These are phyloP conservation scores for Mrakiaceae sp. DNA, from an alignment of 1,284 basidiomycete genomes.

Conservation along the genomic window DNA sequence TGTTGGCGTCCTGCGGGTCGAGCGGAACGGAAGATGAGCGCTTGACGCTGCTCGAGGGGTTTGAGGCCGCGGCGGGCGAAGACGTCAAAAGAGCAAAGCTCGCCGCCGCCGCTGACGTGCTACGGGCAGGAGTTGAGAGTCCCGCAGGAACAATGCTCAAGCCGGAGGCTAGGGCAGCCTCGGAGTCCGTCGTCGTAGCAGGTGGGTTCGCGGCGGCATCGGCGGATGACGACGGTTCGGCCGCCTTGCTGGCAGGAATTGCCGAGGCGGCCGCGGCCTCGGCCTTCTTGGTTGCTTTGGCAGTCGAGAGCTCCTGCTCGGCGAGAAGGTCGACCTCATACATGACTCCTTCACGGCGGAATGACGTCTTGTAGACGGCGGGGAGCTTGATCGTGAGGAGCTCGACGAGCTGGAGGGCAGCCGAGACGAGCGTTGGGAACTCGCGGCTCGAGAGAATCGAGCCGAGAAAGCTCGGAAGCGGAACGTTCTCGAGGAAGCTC, in stretches of 20 bases:
- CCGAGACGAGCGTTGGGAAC: conserved; percentile 69
- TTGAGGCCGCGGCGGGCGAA: conserved; percentile 30
- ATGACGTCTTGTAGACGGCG: conserved; percentile 67
- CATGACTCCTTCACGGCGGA: conserved; percentile 85
- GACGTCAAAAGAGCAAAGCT: conserved; percentile 17
- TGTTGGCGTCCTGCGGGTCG: conserved; percentile 79
- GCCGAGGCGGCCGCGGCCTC: conserved; percentile 13
- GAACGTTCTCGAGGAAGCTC: conserved; percentile 65
- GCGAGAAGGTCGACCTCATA: conserved; percentile 75
- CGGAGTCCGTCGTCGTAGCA: not conserved
- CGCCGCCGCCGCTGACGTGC: not conserved
- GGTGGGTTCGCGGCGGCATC: not conserved
- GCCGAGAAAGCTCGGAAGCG: conserved; percentile 82
- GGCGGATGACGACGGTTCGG: no score
- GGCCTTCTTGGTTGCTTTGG: conserved; percentile 37
- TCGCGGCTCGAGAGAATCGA: conserved; percentile 84
- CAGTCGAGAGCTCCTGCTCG: conserved; percentile 46
- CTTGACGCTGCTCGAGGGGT: conserved; percentile 36
- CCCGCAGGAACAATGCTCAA: no score
- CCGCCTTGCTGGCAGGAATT: no score
- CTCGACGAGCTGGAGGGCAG: conserved; percentile 82
- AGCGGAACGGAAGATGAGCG: conserved; percentile 36
- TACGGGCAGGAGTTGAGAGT: not conserved
- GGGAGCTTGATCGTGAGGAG: conserved; percentile 71
- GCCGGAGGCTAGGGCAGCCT: no score